Percentiles rank a stretch among this genome's conserved stretches.
Conservation (phyloP, 768 basidiomycete genomes). For the Tricholoma saponaceum region DNA sequence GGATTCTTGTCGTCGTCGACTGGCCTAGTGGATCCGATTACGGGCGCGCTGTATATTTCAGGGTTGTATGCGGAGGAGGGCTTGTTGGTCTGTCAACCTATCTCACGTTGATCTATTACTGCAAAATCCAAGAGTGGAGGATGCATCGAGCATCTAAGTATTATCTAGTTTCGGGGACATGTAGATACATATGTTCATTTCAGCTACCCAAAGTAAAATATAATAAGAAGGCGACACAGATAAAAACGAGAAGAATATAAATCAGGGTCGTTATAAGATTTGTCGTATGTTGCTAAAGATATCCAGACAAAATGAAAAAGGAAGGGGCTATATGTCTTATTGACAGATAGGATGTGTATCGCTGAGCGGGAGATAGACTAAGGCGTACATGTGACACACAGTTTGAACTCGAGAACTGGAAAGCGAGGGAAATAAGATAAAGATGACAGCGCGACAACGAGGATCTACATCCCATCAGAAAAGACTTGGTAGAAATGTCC, state of each 20-base stretch:
- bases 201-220: constrained; percentile 7
- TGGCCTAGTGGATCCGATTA: constrained; percentile 44
- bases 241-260: constrained; percentile 5
- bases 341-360: not conserved
- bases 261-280: not conserved
- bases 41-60: constrained; percentile 47
- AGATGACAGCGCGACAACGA: constrained; percentile 8
- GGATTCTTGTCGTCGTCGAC: constrained; percentile 54
- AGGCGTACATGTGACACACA: constrained; percentile 4
- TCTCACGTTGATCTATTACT: constrained; percentile 10
- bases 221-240: constrained; percentile 10
- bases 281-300: not conserved
- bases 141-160: not conserved
- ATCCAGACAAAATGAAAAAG: not conserved
- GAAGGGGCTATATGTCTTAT: not conserved
- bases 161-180: not conserved
- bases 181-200: constrained; percentile 4
- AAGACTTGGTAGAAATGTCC: constrained; percentile 59
- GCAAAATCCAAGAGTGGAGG: not conserved
- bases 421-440: constrained; percentile 1
- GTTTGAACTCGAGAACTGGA: not conserved
- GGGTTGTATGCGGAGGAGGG: constrained; percentile 59
- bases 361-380: not conserved
- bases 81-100: constrained; percentile 40
- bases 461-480: constrained; percentile 34